Percentiles rank a stretch among this genome's conserved stretches.
Evolutionary conservation across 1,139 yeast genomes (phyloP).

Genomic region (Tardiomyces depauwii): DNA sequence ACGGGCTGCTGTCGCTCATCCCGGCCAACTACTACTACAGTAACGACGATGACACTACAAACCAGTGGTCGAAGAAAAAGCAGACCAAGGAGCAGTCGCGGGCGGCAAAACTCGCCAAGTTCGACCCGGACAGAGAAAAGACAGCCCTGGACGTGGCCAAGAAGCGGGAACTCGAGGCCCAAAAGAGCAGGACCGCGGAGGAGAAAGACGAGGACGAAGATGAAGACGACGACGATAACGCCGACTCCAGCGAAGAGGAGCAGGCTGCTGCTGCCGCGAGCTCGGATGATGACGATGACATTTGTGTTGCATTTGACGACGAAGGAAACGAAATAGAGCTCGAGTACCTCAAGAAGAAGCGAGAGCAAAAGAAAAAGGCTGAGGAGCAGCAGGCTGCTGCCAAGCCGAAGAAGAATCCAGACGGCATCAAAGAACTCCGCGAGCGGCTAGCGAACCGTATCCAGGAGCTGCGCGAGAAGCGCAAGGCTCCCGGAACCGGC

Average conservation of each 20-base stretch:
- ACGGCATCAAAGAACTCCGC: constrained; percentile 39
- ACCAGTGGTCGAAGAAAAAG: constrained; percentile 83
- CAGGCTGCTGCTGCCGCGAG: constrained; percentile 9
- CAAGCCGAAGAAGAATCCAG: constrained; percentile 6
- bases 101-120: constrained; percentile 53
- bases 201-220: not conserved
- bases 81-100: constrained; percentile 49
- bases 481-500: constrained; percentile 87
- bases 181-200: constrained; percentile 34
- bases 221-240: not conserved
- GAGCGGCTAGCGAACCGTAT: constrained; percentile 67
- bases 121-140: constrained; percentile 56
- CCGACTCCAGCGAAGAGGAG: constrained; percentile 9
- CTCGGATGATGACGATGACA: constrained; percentile 27
- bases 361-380: constrained; percentile 1
- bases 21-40: constrained; percentile 90
- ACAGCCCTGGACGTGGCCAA: constrained; percentile 54
- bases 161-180: constrained; percentile 44
- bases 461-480: constrained; percentile 54
- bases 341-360: constrained; percentile 3
- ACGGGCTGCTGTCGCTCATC: constrained; percentile 78
- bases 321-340: constrained; percentile 52
- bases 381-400: constrained; percentile 6
- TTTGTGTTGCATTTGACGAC: constrained; percentile 58
- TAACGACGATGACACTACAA: constrained; percentile 59